Conservation (phyloP, 306 rosid genomes). For the Alnus rubra region DNA sequence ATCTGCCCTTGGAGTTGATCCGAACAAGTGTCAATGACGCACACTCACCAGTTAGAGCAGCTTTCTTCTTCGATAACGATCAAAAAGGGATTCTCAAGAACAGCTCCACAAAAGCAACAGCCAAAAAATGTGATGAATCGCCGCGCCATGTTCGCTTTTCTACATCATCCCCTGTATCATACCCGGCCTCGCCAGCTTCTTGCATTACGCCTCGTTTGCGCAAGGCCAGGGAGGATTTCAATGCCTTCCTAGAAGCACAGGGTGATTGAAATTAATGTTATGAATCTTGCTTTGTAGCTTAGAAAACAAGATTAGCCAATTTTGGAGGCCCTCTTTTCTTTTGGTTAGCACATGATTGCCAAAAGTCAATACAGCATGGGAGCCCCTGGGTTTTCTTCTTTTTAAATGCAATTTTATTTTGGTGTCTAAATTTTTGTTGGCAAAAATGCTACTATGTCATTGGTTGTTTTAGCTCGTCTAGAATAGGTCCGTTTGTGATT, state of each 20-base stretch:
- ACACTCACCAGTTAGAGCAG: slow-evolving; percentile 48
- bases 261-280: slow-evolving; percentile 33
- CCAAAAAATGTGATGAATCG: slow-evolving; percentile 52
- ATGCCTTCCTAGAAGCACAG: slow-evolving; percentile 74
- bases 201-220: slow-evolving; percentile 70
- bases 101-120: slow-evolving; percentile 37
- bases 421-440: background rate
- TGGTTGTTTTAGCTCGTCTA: background rate
- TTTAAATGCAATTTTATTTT: background rate
- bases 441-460: too few relatives aligned
- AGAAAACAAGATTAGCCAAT: background rate
- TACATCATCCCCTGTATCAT: slow-evolving; percentile 46
- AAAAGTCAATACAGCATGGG: background rate
- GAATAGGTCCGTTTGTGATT: too few relatives aligned
- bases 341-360: background rate
- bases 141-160: slow-evolving; percentile 73
- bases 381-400: background rate
- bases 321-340: background rate
- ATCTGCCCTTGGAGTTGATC: slow-evolving; percentile 76
- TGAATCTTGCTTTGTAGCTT: background rate
- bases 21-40: slow-evolving; percentile 46
- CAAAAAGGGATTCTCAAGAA: slow-evolving; percentile 61
- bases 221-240: slow-evolving; percentile 73
- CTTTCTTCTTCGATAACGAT: slow-evolving; percentile 55
- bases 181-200: slow-evolving; percentile 59